phyloP scores from a whole-genome alignment of 495 filamentous ascomycete genomes.

The Podospora conica region DNA sequence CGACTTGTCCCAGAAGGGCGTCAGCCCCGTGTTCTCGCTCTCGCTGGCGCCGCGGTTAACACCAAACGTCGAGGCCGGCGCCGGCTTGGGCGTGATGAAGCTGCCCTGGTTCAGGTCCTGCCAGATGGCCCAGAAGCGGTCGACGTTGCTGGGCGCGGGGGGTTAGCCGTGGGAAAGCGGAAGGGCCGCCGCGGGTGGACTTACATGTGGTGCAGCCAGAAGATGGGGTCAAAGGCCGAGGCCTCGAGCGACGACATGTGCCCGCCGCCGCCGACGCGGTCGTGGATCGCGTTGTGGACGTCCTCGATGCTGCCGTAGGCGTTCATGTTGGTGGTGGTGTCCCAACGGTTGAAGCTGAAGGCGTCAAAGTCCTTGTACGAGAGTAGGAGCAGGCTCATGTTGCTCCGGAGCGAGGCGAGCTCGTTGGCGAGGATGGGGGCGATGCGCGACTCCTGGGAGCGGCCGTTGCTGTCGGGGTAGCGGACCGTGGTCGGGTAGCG shows the following conservation, averaged over 20 bases:
- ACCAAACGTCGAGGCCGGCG: conserved; percentile 48
- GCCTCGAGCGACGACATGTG: conserved; percentile 59
- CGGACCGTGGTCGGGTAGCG: conserved; percentile 21
- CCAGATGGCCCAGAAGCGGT: conserved; percentile 66
- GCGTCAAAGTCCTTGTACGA: conserved; percentile 50
- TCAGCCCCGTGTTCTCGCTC: conserved; percentile 33
- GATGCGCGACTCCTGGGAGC: conserved; percentile 39
- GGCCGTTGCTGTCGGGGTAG: conserved; percentile 16
- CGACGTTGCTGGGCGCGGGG: conserved; percentile 36
- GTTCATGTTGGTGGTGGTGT: conserved; percentile 27
- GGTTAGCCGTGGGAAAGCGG: no score
- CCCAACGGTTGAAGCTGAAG: conserved; percentile 54
- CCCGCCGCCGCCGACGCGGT: conserved; percentile 47
- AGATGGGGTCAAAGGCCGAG: conserved; percentile 66
- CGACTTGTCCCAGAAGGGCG: conserved; percentile 40
- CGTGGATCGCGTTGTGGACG: conserved; percentile 60
- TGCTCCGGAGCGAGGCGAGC: conserved; percentile 31
- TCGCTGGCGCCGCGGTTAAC: conserved; percentile 34
- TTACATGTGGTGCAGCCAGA: conserved; percentile 60
- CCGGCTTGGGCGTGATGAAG: conserved; percentile 45
- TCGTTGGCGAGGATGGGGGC: conserved; percentile 42
- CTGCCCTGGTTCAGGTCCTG: conserved; percentile 57
- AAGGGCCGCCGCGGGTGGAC: no score
- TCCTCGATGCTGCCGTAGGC: conserved; percentile 53
- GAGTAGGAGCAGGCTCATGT: conserved; percentile 50